These are phyloP conservation scores for Leishmania braziliensis DNA, from an alignment of 208 protist species.

Conservation along the genomic window DNA sequence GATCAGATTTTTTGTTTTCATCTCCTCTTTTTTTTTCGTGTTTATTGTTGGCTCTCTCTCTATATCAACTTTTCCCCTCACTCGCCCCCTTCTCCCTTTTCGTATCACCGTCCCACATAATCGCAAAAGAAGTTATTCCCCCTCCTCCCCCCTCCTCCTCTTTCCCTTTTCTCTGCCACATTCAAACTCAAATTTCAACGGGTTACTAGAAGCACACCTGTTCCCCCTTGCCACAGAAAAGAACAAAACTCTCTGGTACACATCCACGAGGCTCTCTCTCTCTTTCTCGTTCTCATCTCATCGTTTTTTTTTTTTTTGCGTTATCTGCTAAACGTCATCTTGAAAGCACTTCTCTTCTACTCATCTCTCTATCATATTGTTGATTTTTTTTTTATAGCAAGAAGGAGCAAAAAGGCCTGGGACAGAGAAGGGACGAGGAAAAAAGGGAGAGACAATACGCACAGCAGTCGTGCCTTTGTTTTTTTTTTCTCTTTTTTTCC, in stretches of 20 bases:
- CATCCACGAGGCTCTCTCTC: neutral
- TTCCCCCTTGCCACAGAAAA: neutral
- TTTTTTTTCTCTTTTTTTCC: neutral
- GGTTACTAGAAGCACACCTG: conserved; percentile 5
- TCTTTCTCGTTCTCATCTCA: neutral
- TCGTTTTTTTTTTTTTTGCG: neutral
- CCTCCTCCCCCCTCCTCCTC: neutral
- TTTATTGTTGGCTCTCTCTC: neutral
- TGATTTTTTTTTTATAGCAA: neutral
- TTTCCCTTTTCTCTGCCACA: neutral
- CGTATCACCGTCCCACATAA: neutral
- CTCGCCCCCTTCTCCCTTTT: neutral
- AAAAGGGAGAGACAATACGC: neutral
- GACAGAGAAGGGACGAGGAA: neutral
- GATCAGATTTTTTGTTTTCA: conserved; percentile 12
- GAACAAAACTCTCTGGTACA: neutral
- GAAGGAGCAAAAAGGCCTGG: neutral
- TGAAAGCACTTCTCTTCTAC: neutral
- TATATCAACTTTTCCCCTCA: neutral
- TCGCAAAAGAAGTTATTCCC: neutral
- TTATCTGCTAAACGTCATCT: neutral
- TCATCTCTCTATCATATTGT: neutral
- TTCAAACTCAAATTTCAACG: neutral
- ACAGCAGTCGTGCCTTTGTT: neutral
- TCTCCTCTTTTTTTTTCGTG: neutral